These are phyloP conservation scores for Blastosporella zonata DNA, from an alignment of 1,284 basidiomycete genomes.

Conservation along the genomic window DNA sequence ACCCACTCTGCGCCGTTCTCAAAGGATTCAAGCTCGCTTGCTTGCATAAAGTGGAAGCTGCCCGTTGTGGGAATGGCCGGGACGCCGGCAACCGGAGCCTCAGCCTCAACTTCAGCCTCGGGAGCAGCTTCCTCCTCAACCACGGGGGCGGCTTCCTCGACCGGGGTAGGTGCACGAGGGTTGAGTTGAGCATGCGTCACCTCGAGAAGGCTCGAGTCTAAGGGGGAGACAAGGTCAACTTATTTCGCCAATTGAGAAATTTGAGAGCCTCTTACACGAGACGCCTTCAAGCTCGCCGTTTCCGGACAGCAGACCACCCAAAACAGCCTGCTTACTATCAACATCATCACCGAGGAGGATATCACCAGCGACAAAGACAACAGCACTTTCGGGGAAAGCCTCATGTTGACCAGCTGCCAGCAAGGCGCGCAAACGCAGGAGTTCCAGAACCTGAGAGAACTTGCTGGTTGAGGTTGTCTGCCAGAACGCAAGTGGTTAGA, in stretches of 20 bases:
- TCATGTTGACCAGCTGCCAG: slow-evolving; percentile 47
- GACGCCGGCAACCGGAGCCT: slow-evolving; percentile 34
- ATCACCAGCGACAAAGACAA: slow-evolving; percentile 50
- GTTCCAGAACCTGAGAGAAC: slow-evolving; percentile 53
- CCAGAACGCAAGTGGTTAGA: slow-evolving; percentile 1
- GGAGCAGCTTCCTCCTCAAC: slow-evolving; percentile 5
- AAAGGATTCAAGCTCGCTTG: slow-evolving; percentile 65
- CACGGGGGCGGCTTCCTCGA: slow-evolving; percentile 23
- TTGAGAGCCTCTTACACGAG: slow-evolving; percentile 46
- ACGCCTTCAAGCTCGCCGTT: slow-evolving; percentile 57
- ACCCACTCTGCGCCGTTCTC: slow-evolving; percentile 53
- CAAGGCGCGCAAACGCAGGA: slow-evolving; percentile 64
- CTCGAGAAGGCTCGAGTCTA: slow-evolving; percentile 59
- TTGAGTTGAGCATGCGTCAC: slow-evolving; percentile 51
- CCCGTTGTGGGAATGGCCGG: slow-evolving; percentile 40
- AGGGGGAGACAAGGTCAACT: slow-evolving; percentile 4
- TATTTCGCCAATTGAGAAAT: slow-evolving; percentile 1
- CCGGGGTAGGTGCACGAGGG: slow-evolving; percentile 35
- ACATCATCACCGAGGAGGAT: slow-evolving; percentile 52
- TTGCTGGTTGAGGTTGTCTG: slow-evolving; percentile 39
- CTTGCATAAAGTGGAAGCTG: slow-evolving; percentile 75
- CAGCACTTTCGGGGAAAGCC: slow-evolving; percentile 46
- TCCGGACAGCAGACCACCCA: slow-evolving; percentile 54
- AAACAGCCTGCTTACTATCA: slow-evolving; percentile 44
- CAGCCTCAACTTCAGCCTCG: slow-evolving; percentile 26